phyloP scores from a whole-genome alignment of 164 flowering plant species.

The Annona squamosa region DNA sequence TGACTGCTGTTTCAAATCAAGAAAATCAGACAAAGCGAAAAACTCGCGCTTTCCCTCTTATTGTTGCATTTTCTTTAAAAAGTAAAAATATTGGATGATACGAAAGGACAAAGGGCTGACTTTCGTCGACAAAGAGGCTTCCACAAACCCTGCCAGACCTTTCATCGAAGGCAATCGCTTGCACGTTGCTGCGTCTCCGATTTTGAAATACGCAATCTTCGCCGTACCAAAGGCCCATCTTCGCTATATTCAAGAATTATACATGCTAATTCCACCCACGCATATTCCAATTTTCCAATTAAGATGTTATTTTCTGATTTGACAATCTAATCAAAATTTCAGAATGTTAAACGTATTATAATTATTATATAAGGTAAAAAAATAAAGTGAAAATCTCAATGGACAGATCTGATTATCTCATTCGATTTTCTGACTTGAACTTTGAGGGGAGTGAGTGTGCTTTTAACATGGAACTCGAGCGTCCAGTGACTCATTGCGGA shows the following conservation, averaged over 20 bases:
- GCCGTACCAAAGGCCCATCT: not conserved
- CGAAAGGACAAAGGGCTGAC: constrained; percentile 28
- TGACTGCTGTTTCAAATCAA: constrained; percentile 16
- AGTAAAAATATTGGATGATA: constrained; percentile 5
- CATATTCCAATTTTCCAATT: not conserved
- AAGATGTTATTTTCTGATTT: not conserved
- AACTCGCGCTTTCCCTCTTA: constrained; percentile 18
- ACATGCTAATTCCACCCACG: not conserved
- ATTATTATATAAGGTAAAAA: too few species aligned
- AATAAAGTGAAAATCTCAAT: too few species aligned
- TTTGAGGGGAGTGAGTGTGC: too few species aligned
- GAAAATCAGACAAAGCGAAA: not conserved
- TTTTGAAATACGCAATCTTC: not conserved
- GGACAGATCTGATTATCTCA: too few species aligned
- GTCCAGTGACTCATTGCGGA: too few species aligned
- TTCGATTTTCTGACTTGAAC: too few species aligned
- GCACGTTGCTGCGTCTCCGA: not conserved
- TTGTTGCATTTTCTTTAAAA: not conserved
- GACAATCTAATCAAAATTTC: not conserved
- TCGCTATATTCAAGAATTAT: not conserved
- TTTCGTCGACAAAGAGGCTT: constrained; percentile 1
- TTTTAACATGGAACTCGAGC: too few species aligned
- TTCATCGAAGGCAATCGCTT: constrained; percentile 11
- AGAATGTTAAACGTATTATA: too few species aligned
- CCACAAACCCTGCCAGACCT: constrained; percentile 18